Percentiles rank a stretch among this genome's conserved stretches.
Conservation (phyloP, 2,329 filamentous ascomycete genomes). For the Helicocarpus griseus region DNA sequence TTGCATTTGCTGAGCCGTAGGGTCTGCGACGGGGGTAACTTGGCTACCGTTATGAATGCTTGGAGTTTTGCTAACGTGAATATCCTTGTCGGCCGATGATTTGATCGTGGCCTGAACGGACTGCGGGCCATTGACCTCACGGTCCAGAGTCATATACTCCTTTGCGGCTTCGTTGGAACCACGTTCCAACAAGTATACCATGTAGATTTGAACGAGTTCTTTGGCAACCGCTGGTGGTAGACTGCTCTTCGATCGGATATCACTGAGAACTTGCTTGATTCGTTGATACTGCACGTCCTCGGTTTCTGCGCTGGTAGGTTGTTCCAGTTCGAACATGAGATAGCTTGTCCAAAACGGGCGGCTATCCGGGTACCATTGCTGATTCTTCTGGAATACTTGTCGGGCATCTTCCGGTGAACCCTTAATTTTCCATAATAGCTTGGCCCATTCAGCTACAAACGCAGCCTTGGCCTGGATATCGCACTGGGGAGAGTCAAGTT, state of each 20-base stretch:
- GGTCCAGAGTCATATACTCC: constrained; percentile 73
- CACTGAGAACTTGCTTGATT: constrained; percentile 71
- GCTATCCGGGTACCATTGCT: constrained; percentile 76
- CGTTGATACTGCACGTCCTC: constrained; percentile 59
- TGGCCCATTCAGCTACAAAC: constrained; percentile 80
- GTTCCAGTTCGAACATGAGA: constrained; percentile 78
- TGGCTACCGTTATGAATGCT: constrained; percentile 12
- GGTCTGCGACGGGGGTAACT: constrained; percentile 9
- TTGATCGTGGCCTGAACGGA: constrained; percentile 29
- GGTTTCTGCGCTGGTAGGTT: constrained; percentile 57
- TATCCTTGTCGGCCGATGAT: constrained; percentile 17
- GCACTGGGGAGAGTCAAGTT: constrained; percentile 63
- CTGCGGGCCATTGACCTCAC: constrained; percentile 65
- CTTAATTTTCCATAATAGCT: constrained; percentile 78
- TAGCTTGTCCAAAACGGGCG: constrained; percentile 83
- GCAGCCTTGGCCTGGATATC: constrained; percentile 76
- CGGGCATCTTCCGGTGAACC: constrained; percentile 72
- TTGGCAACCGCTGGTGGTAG: constrained; percentile 59
- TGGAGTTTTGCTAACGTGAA: constrained; percentile 7
- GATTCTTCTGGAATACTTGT: constrained; percentile 70
- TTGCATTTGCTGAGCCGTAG: neutral
- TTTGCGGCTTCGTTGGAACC: constrained; percentile 77
- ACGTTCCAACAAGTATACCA: constrained; percentile 72
- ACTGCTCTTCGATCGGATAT: constrained; percentile 62
- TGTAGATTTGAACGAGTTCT: constrained; percentile 67